Base-by-base conservation (phyloP, 441 rosid species). In the Daphne laureola region DNA sequence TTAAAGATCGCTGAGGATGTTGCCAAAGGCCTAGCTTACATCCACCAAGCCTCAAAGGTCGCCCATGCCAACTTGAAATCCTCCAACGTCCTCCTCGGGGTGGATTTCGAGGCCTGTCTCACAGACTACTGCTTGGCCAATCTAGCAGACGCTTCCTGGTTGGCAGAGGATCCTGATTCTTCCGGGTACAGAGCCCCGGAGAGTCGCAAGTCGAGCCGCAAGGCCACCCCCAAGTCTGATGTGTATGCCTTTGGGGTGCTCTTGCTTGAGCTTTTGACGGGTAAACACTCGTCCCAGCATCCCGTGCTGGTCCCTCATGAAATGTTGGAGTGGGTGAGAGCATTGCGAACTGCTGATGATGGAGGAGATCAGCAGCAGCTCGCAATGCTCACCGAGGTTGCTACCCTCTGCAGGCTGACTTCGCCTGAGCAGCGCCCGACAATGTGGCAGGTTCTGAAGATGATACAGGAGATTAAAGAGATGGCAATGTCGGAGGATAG, bases 1-100 rank as follows among this genome's bases (percentile, higher is more conserved):
- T 74, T 91, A 51, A 91, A 91, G 65, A 87, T 91, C 72, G 92
- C 95, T 17, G 98, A 91, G 71, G 98, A 91, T 64, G 93, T 87
- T n/a, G 93, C 93, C 4, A 90, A 78, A 61, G 96, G 86, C 5
- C 84, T 87, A 13, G 64, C 82, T 4, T 86, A 91, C 70, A 78
- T 87, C 17, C 96, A 91, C 71, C 89, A 86, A 60, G 81, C 82
- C 46, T 76, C 88, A 41, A 73, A 82, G 66, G 75, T 83, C 5
- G 77, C 78, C 67, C 95, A 91, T 11, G 98, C 93, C 54, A 91
- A 91, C 67, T 71, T 91, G 46, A 91, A 91, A 68, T 82, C 96
- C 12, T 67, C 89, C 23, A 91, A 87, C 48, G 78, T 87, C 36
- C 87, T 91, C 54, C 89, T 91, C 0, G 95, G 95, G 14, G 75